A percentile compares a stretch with the other conserved stretches of the same genome.
Evolutionary conservation across 176 grass and related monocot genomes (phyloP).

Genomic region (Microstegium vimineum): DNA sequence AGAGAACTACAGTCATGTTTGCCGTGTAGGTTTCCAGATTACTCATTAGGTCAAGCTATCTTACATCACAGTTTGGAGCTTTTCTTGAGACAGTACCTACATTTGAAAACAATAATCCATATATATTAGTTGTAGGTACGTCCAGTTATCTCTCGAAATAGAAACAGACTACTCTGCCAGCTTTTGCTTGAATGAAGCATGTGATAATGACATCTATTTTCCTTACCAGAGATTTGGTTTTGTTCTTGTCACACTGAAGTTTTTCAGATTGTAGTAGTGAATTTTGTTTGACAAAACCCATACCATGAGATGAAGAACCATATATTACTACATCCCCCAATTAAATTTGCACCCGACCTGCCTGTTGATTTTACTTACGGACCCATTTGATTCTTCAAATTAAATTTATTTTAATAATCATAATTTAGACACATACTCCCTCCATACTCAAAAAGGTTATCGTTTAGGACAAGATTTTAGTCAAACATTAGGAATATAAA

Average conservation of each 20-base stretch:
- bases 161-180: background rate
- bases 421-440: no score
- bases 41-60: background rate
- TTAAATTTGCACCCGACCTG: background rate
- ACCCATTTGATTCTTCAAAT: no score
- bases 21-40: background rate
- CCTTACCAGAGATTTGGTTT: background rate
- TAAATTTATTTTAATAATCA: no score
- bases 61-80: background rate
- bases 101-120: background rate
- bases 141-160: background rate
- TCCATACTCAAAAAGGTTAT: no score
- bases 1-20: background rate
- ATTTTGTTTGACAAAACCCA: background rate
- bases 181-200: slow-evolving; percentile 11
- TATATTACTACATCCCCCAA: background rate
- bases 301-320: background rate
- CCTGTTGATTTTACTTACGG: background rate
- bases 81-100: background rate
- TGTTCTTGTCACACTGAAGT: background rate
- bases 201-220: slow-evolving; percentile 7
- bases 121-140: background rate
- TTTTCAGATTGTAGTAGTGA: background rate
- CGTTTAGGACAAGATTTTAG: no score
- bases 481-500: no score